These are phyloP conservation scores for Boletus vinaceobasis DNA, from an alignment of 768 basidiomycete genomes.

Conservation along the genomic window DNA sequence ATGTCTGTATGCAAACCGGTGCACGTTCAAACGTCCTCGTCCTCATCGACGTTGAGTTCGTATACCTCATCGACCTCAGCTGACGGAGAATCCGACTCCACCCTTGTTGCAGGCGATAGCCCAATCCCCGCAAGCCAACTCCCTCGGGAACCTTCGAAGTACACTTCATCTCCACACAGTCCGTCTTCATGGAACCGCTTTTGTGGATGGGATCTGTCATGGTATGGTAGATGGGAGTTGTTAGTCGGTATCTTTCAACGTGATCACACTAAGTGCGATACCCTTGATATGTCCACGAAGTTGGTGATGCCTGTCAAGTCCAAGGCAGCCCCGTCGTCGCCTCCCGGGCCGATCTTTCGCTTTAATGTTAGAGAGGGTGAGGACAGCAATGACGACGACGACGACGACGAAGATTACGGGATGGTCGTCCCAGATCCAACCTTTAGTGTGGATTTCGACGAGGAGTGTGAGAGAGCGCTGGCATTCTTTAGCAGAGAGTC, in stretches of 20 bases:
- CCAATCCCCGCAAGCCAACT: constrained; percentile 1
- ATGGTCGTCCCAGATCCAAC: constrained; percentile 12
- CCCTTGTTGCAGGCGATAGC: constrained; percentile 49
- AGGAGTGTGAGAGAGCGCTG: constrained; percentile 26
- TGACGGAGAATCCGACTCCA: constrained; percentile 51
- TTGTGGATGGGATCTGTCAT: constrained; percentile 42
- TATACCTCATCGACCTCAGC: constrained; percentile 13
- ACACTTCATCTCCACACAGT: constrained; percentile 8
- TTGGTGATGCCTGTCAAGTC: not conserved
- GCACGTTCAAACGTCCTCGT: constrained; percentile 8
- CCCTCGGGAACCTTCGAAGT: not conserved
- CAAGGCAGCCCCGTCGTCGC: not conserved
- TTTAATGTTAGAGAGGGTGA: constrained; percentile 23
- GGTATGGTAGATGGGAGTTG: constrained; percentile 55
- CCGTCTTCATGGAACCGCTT: constrained; percentile 9
- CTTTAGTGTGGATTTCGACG: constrained; percentile 20
- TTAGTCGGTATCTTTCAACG: constrained; percentile 42
- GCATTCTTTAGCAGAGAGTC: constrained; percentile 22
- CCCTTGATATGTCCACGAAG: not conserved
- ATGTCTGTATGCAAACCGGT: constrained; percentile 16
- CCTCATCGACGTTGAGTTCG: constrained; percentile 19
- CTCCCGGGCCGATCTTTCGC: constrained; percentile 14
- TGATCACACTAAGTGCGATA: constrained; percentile 20
- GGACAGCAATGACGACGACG: constrained; percentile 15
- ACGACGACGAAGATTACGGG: constrained; percentile 31